Evolutionary conservation across 2,329 filamentous ascomycete genomes (phyloP).

Genomic region (Atkinsonella texensis): DNA sequence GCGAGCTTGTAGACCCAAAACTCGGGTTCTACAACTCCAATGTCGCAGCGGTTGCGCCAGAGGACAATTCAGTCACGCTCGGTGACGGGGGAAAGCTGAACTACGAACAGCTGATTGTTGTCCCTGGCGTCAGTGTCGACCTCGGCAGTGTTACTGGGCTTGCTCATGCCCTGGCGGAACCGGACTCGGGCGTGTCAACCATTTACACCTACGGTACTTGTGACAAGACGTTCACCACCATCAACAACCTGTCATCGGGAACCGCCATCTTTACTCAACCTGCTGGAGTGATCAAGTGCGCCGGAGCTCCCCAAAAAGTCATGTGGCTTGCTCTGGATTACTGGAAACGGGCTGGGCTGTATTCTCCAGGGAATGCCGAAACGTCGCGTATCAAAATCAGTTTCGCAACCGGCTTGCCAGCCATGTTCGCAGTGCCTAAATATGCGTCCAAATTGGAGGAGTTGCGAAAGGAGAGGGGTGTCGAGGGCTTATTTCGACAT

Average conservation of each 20-base stretch:
- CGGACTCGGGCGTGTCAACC: constrained; percentile 36
- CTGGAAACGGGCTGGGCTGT: constrained; percentile 43
- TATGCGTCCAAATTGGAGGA: constrained; percentile 42
- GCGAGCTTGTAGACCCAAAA: constrained; percentile 43
- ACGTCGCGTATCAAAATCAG: constrained; percentile 35
- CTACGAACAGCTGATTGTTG: constrained; percentile 55
- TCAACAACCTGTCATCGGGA: constrained; percentile 36
- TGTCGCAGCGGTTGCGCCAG: constrained; percentile 39
- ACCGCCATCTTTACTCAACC: constrained; percentile 48
- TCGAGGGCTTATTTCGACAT: constrained; percentile 47
- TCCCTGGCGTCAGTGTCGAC: constrained; percentile 42
- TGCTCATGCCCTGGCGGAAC: constrained; percentile 40
- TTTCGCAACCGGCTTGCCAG: constrained; percentile 42
- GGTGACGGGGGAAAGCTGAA: constrained; percentile 40
- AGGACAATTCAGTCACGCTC: constrained; percentile 44
- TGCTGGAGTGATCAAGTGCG: constrained; percentile 46
- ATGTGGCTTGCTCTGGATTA: constrained; percentile 51
- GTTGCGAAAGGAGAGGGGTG: constrained; percentile 39
- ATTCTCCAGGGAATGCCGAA: constrained; percentile 20
- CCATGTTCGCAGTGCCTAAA: constrained; percentile 50
- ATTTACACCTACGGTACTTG: constrained; percentile 46
- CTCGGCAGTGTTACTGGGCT: constrained; percentile 40
- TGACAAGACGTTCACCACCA: constrained; percentile 38
- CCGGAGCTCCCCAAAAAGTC: constrained; percentile 48
- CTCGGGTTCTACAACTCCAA: constrained; percentile 45